Percentiles rank a stretch among this genome's conserved stretches.
phyloP scores from a whole-genome alignment of 805 yeast genomes.

The Ogataea paraovalis region DNA sequence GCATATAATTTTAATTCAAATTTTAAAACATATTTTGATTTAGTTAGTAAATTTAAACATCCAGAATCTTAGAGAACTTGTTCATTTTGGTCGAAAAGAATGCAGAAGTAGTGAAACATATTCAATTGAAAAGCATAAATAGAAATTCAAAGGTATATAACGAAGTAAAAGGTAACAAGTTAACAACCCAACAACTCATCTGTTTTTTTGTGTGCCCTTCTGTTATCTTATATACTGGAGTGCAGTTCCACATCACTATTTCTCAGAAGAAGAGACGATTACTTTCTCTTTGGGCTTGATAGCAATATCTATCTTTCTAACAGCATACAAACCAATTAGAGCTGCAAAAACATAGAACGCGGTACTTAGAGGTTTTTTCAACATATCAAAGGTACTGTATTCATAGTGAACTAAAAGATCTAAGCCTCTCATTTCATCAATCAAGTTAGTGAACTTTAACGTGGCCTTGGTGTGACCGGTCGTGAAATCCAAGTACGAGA shows the following conservation, averaged over 20 bases:
- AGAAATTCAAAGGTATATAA: no score
- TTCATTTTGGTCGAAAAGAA: no score
- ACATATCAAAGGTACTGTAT: constrained; percentile 49
- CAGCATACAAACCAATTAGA: constrained; percentile 48
- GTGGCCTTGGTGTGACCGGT: constrained; percentile 76
- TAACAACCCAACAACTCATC: no score
- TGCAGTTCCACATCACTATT: not conserved
- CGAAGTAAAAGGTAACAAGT: no score
- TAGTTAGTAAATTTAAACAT: no score
- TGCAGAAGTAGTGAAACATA: no score
- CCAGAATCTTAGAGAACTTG: no score
- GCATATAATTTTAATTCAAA: not conserved
- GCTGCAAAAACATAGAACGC: constrained; percentile 61
- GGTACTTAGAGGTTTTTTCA: constrained; percentile 63
- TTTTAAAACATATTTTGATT: not conserved
- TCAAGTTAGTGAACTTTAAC: constrained; percentile 53
- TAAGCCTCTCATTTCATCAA: constrained; percentile 60
- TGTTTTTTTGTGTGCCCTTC: no score
- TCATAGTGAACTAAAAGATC: constrained; percentile 60
- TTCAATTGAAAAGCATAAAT: no score
- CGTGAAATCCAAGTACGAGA: constrained; percentile 67
- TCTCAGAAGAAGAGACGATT: not conserved
- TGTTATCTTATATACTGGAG: not conserved
- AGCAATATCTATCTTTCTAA: constrained; percentile 42
- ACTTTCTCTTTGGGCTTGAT: constrained; percentile 18